These are phyloP conservation scores for Ustilago sp. DNA, from an alignment of 1,284 basidiomycete species.

Conservation along the genomic window DNA sequence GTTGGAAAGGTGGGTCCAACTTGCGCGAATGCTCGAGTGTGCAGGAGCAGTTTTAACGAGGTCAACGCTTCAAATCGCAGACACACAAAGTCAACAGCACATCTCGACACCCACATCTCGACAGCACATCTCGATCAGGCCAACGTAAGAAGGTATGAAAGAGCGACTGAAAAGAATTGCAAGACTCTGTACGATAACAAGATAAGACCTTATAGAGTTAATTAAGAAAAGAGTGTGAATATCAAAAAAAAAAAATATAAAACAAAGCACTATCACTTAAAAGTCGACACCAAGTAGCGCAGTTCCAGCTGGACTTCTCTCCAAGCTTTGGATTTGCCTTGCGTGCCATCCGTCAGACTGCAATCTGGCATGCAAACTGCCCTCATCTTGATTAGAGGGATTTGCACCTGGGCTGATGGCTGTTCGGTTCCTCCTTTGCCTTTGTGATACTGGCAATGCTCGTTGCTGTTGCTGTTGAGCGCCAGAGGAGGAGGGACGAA, in stretches of 20 bases:
- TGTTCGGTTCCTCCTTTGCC: constrained; percentile 28
- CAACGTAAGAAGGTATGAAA: too few relatives aligned
- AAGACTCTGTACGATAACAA: neutral
- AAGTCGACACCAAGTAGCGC: constrained; percentile 56
- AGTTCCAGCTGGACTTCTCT: constrained; percentile 52
- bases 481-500: constrained; percentile 34
- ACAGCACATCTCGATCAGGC: too few relatives aligned
- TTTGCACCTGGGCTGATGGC: neutral
- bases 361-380: constrained; percentile 30
- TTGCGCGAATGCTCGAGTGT: too few relatives aligned
- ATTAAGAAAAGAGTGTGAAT: neutral
- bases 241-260: neutral
- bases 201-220: neutral
- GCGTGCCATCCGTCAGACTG: constrained; percentile 58
- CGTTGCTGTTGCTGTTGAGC: constrained; percentile 3
- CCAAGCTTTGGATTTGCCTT: constrained; percentile 53
- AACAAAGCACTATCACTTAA: constrained; percentile 8
- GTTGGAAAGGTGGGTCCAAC: too few relatives aligned
- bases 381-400: constrained; percentile 33
- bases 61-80: too few relatives aligned
- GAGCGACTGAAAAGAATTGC: too few relatives aligned
- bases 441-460: constrained; percentile 2
- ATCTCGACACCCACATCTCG: too few relatives aligned
- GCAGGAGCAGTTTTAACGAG: too few relatives aligned
- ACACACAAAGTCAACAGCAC: too few relatives aligned